These are phyloP conservation scores for Gamarada debralockiae DNA, from an alignment of 495 filamentous ascomycete species.

Conservation along the genomic window DNA sequence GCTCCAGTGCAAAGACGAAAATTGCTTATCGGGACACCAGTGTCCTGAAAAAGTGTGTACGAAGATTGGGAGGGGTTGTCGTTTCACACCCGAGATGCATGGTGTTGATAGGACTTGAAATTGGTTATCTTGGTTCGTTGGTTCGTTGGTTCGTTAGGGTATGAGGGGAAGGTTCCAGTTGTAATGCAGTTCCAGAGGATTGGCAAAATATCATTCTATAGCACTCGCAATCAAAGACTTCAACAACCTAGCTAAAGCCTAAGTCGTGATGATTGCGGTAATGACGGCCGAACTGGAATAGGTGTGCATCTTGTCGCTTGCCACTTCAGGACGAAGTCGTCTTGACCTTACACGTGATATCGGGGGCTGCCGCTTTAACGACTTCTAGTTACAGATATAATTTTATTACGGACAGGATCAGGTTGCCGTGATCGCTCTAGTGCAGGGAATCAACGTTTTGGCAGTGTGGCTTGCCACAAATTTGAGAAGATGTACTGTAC, in stretches of 20 bases:
- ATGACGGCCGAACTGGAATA: neutral
- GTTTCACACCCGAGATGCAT: conserved; percentile 1
- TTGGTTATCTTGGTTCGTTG: conserved; percentile 3
- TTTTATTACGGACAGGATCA: too few species aligned
- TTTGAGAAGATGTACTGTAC: too few species aligned
- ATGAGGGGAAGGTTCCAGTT: neutral
- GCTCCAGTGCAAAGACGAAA: conserved; percentile 4
- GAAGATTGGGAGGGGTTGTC: conserved; percentile 1
- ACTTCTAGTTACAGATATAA: too few species aligned
- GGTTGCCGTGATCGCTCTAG: too few species aligned
- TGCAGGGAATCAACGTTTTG: too few species aligned
- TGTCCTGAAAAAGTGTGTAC: conserved; percentile 1
- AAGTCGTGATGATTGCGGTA: neutral
- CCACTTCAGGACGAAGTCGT: too few species aligned
- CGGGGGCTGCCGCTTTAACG: too few species aligned
- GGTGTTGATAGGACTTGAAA: neutral
- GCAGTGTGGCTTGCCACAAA: too few species aligned
- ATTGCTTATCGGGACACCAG: neutral
- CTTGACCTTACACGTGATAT: too few species aligned
- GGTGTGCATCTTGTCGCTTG: neutral
- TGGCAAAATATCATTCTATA: neutral
- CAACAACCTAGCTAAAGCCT: neutral
- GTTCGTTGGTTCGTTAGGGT: neutral
- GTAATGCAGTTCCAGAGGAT: conserved; percentile 3
- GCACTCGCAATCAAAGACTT: neutral